A percentile compares a stretch with the other conserved stretches of the same genome.
Conservation (phyloP, 192 early-diverging fungal species). For the Piromyces finnis region DNA sequence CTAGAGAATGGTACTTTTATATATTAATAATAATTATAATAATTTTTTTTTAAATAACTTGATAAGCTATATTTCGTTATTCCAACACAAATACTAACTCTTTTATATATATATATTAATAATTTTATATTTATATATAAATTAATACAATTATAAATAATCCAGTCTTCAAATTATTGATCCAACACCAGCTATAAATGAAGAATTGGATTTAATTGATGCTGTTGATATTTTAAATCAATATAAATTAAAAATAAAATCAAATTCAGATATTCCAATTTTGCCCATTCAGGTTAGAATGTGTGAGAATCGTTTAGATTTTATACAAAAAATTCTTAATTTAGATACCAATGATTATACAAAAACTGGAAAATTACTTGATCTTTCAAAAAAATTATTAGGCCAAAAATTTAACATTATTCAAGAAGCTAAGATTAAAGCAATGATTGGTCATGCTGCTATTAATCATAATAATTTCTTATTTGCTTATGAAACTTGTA, state of each 20-base stretch:
- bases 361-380: neutral
- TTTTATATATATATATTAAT: no score
- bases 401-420: neutral
- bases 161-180: conserved; percentile 31
- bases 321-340: neutral
- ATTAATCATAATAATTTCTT: neutral
- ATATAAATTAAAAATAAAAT: conserved; percentile 20
- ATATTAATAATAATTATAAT: no score
- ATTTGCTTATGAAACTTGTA: neutral
- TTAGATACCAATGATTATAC: neutral
- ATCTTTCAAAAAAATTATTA: neutral
- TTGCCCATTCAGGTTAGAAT: conserved; percentile 36
- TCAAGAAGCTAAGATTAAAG: neutral
- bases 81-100: no score
- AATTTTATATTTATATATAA: no score
- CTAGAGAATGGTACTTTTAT: conserved; percentile 42
- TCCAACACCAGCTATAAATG: conserved; percentile 23
- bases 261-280: conserved; percentile 20
- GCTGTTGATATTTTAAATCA: conserved; percentile 43
- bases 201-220: conserved; percentile 48
- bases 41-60: no score
- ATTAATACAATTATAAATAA: neutral
- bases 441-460: neutral
- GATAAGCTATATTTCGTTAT: no score
- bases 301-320: neutral